phyloP scores from a whole-genome alignment of 768 basidiomycete genomes.

The Termitomyces sp. region DNA sequence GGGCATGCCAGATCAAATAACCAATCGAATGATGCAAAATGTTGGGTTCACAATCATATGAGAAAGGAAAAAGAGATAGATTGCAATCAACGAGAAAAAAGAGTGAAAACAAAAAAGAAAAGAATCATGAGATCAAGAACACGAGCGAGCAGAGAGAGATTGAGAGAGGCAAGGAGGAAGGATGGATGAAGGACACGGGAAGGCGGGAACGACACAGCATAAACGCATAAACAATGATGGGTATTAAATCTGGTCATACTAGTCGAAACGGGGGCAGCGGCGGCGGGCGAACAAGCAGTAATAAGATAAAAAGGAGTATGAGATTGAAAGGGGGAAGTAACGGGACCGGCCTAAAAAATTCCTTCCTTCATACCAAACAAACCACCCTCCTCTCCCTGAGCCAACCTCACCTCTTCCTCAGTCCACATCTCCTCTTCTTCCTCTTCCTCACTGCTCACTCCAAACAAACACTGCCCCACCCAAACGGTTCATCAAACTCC shows the following conservation, averaged over 20 bases:
- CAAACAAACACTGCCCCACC: neutral
- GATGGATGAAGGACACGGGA: neutral
- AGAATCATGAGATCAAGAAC: constrained; percentile 1
- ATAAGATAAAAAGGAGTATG: neutral
- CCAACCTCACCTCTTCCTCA: neutral
- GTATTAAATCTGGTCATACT: constrained; percentile 9
- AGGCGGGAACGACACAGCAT: neutral
- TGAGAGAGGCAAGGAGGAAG: neutral
- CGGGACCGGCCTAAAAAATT: constrained; percentile 8
- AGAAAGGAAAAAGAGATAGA: neutral
- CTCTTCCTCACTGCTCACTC: neutral
- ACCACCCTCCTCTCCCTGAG: neutral
- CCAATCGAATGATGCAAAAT: neutral
- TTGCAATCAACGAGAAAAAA: constrained; percentile 10
- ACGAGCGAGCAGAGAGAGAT: neutral
- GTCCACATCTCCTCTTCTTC: neutral
- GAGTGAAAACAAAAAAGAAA: neutral
- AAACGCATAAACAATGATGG: constrained; percentile 6
- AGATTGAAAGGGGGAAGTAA: constrained; percentile 2
- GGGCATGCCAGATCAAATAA: too few relatives aligned
- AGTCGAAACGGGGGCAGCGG: neutral
- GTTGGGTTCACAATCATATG: neutral
- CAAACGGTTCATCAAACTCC: neutral
- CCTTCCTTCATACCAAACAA: constrained; percentile 3
- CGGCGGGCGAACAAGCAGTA: neutral